Evolutionary conservation across 2,329 filamentous ascomycete genomes (phyloP).

Genomic region (Huntiella bhutanensis): DNA sequence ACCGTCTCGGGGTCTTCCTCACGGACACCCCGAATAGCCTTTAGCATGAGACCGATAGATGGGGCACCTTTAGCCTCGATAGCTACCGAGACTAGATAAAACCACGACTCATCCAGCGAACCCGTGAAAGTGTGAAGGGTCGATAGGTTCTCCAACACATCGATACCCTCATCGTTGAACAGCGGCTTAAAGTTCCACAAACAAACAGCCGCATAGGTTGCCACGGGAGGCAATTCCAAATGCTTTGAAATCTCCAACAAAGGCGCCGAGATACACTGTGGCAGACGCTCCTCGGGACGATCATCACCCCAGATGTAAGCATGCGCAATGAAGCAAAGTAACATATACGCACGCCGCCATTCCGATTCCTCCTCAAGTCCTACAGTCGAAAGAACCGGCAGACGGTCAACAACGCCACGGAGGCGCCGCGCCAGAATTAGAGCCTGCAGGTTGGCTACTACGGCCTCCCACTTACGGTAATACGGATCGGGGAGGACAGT

Average conservation of each 20-base stretch:
- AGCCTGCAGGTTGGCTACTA: constrained; percentile 69
- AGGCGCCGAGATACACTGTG: constrained; percentile 65
- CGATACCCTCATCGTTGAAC: constrained; percentile 63
- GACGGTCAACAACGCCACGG: constrained; percentile 55
- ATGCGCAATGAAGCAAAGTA: constrained; percentile 81
- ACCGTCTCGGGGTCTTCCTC: constrained; percentile 51
- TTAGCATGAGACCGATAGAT: constrained; percentile 73
- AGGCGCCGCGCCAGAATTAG: constrained; percentile 72
- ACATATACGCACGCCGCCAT: constrained; percentile 83
- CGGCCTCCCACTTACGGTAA: constrained; percentile 86
- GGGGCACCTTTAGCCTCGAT: constrained; percentile 85
- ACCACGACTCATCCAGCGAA: constrained; percentile 93
- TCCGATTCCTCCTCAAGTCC: constrained; percentile 69
- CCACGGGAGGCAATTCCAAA: constrained; percentile 77
- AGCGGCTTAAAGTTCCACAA: constrained; percentile 96
- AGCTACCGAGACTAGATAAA: constrained; percentile 86
- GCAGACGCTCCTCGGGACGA: constrained; percentile 57
- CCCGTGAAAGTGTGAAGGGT: constrained; percentile 85
- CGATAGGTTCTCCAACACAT: constrained; percentile 71
- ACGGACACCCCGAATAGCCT: constrained; percentile 65
- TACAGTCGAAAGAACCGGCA: constrained; percentile 69
- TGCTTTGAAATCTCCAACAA: constrained; percentile 57
- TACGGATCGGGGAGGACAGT: constrained; percentile 70
- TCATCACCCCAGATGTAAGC: constrained; percentile 94
- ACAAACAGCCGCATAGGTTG: constrained; percentile 79